These are phyloP conservation scores for Aspergillus sojae DNA, from an alignment of 2,329 filamentous ascomycete genomes.

Conservation along the genomic window DNA sequence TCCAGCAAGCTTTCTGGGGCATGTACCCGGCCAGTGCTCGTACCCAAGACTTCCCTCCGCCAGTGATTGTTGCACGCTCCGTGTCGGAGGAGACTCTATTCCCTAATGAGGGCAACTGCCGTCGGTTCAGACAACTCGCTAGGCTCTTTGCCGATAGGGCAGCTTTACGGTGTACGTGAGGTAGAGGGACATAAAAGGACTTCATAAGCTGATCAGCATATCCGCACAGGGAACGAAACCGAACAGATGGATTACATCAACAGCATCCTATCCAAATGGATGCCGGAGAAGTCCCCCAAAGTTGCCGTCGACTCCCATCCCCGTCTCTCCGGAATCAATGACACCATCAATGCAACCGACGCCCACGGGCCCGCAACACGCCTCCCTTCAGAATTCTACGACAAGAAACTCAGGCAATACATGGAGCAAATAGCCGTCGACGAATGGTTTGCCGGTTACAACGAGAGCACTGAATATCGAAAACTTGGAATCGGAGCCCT, in stretches of 20 bases:
- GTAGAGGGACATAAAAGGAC: neutral
- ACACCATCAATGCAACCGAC: conserved; percentile 85
- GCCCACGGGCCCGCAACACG: conserved; percentile 80
- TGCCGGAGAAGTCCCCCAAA: conserved; percentile 69
- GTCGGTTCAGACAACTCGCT: conserved; percentile 69
- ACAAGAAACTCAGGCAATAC: conserved; percentile 68
- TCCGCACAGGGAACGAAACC: conserved; percentile 61
- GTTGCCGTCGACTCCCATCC: conserved; percentile 85
- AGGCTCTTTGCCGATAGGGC: conserved; percentile 72
- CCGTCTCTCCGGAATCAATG: conserved; percentile 86
- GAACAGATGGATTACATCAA: conserved; percentile 84
- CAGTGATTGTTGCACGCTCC: conserved; percentile 67
- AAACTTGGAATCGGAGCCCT: conserved; percentile 82
- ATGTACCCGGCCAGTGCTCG: conserved; percentile 66
- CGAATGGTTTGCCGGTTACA: conserved; percentile 90
- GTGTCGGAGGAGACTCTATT: conserved; percentile 75
- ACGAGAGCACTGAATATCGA: conserved; percentile 84
- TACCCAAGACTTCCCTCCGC: conserved; percentile 58
- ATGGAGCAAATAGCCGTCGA: conserved; percentile 77
- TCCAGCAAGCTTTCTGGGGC: conserved; percentile 74
- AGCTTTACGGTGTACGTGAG: conserved; percentile 63
- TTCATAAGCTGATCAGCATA: neutral
- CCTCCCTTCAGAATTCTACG: conserved; percentile 86
- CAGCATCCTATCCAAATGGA: conserved; percentile 77
- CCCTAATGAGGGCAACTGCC: conserved; percentile 75